A percentile compares a stretch with the other conserved stretches of the same genome.
These are phyloP conservation scores for Gossypium mustelinum DNA, from an alignment of 345 rosid genomes.

Conservation along the genomic window DNA sequence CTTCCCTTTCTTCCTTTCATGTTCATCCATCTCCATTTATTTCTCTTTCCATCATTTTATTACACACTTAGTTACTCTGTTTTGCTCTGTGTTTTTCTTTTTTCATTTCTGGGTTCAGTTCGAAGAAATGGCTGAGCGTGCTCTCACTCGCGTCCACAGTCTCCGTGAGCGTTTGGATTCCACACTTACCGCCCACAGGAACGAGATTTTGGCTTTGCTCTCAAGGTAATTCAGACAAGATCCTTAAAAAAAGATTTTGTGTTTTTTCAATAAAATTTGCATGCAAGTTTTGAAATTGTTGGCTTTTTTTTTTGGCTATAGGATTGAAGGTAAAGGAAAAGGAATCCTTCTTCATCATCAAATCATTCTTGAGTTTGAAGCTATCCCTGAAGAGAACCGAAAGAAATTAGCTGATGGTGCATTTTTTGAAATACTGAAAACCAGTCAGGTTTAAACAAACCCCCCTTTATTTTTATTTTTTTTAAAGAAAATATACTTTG, in stretches of 20 bases:
- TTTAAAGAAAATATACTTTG: not conserved
- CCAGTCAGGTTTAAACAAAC: conserved; percentile 38
- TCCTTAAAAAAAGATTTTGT: not conserved
- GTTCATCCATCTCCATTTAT: conserved; percentile 10
- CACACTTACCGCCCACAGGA: conserved; percentile 50
- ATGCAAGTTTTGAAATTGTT: not conserved
- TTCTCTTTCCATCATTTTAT: not conserved
- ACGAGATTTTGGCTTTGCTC: conserved; percentile 59
- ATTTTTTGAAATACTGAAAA: conserved; percentile 52
- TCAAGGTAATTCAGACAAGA: conserved; percentile 39
- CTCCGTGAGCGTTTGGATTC: conserved; percentile 66
- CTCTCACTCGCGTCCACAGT: conserved; percentile 60
- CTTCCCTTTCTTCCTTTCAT: conserved; percentile 16
- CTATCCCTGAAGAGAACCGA: conserved; percentile 45
- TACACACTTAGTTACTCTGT: not conserved
- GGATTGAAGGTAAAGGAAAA: conserved; percentile 60
- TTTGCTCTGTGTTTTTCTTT: not conserved
- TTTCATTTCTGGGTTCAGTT: not conserved
- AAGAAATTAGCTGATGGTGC: conserved; percentile 43
- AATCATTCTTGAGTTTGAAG: conserved; percentile 59
- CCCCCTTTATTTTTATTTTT: not conserved
- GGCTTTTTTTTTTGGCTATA: conserved; percentile 9
- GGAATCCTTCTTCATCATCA: conserved; percentile 67
- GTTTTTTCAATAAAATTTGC: not conserved
- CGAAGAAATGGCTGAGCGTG: conserved; percentile 46